phyloP scores from a whole-genome alignment of 2,329 filamentous ascomycete species.

The Fusarium devonianum region DNA sequence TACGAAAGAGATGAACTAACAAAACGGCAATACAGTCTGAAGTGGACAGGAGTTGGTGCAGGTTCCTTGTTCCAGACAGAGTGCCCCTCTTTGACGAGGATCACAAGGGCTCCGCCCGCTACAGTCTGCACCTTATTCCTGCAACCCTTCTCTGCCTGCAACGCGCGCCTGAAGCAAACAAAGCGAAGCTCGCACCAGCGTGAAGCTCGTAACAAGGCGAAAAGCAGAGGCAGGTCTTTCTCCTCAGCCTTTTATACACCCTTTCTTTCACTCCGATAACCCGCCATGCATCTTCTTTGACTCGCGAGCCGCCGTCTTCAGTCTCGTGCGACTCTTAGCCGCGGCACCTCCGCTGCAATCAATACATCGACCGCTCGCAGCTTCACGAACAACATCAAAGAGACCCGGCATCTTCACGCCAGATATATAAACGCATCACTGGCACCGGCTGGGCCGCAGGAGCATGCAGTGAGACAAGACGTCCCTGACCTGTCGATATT shows the following conservation, averaged over 20 bases:
- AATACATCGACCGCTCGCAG: constrained; percentile 19
- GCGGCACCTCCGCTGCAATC: constrained; percentile 10
- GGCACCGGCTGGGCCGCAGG: constrained; percentile 32
- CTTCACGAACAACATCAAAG: constrained; percentile 25
- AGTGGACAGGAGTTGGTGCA: constrained; percentile 14
- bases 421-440: constrained; percentile 17
- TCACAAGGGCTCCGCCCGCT: constrained; percentile 16
- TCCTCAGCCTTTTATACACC: neutral
- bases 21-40: neutral
- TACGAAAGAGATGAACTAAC: neutral
- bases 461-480: constrained; percentile 21
- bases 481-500: constrained; percentile 35
- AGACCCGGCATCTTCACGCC: constrained; percentile 1
- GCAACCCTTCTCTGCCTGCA: constrained; percentile 14
- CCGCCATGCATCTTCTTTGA: constrained; percentile 43
- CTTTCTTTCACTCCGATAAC: constrained; percentile 9
- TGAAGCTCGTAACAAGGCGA: constrained; percentile 16
- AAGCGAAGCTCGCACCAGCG: constrained; percentile 15
- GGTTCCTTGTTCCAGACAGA: constrained; percentile 11
- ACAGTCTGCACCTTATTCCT: constrained; percentile 9
- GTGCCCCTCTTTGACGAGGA: constrained; percentile 36
- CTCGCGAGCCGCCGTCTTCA: constrained; percentile 34
- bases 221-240: constrained; percentile 15
- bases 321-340: constrained; percentile 32
- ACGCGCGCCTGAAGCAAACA: constrained; percentile 6